These are phyloP conservation scores for Penicillium goetzii DNA, from an alignment of 495 filamentous ascomycete species.

Conservation along the genomic window DNA sequence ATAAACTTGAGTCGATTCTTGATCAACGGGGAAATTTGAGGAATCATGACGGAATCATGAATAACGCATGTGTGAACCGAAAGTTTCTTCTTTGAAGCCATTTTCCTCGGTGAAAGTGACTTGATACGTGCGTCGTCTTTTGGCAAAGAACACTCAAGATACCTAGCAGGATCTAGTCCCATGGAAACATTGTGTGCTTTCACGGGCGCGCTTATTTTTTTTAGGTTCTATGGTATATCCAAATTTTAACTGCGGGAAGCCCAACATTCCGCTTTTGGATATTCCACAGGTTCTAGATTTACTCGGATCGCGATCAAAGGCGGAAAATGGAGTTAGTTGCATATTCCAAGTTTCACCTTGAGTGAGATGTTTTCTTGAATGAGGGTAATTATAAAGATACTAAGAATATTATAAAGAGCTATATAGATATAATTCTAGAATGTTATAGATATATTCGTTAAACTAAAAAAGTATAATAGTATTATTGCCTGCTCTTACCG, in stretches of 20 bases:
- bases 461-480: no score
- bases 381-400: no score
- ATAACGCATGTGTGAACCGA: not conserved
- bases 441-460: no score
- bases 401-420: no score
- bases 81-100: no score
- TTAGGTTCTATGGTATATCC: not conserved
- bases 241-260: not conserved
- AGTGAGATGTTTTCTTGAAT: not conserved
- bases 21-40: not conserved
- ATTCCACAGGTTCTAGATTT: not conserved
- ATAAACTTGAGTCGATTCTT: not conserved
- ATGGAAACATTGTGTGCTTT: not conserved
- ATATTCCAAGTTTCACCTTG: not conserved
- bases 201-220: not conserved
- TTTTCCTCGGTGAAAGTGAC: no score
- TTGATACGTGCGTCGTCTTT: not conserved
- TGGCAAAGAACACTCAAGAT: not conserved
- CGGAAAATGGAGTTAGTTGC: not conserved
- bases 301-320: not conserved
- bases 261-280: not conserved
- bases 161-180: not conserved
- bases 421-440: no score
- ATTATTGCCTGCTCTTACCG: not conserved
- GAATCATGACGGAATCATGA: not conserved